Conservation (phyloP, 805 yeast genomes). For the Henningerozyma blattae region DNA sequence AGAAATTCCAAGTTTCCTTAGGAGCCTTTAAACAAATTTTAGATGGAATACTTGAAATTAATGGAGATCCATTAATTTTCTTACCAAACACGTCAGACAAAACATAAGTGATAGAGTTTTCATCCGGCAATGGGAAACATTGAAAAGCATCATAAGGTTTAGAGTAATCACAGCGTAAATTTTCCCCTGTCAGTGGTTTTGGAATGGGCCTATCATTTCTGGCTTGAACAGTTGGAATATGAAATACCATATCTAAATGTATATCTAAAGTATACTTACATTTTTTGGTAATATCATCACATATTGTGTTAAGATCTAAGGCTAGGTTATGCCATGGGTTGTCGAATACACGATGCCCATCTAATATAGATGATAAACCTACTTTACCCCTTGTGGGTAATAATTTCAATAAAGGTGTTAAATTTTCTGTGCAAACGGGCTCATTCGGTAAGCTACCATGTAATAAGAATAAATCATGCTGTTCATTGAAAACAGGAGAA, state of each 20-base stretch:
- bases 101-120: slow-evolving; percentile 34
- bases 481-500: slow-evolving; percentile 18
- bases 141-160: slow-evolving; percentile 50
- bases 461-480: slow-evolving; percentile 39
- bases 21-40: slow-evolving; percentile 29
- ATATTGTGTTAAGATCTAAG: slow-evolving; percentile 57
- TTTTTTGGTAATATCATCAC: slow-evolving; percentile 24
- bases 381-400: slow-evolving; percentile 87
- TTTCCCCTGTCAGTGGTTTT: slow-evolving; percentile 57
- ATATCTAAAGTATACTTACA: slow-evolving; percentile 52
- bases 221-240: slow-evolving; percentile 55
- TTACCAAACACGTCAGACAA: slow-evolving; percentile 63
- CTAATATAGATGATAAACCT: slow-evolving; percentile 73
- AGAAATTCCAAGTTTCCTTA: slow-evolving; percentile 38
- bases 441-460: slow-evolving; percentile 90
- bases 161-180: slow-evolving; percentile 59
- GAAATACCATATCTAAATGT: slow-evolving; percentile 57
- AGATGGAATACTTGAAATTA: slow-evolving; percentile 35
- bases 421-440: slow-evolving; percentile 91
- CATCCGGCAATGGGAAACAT: slow-evolving; percentile 68
- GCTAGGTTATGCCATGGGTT: slow-evolving; percentile 93
- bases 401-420: slow-evolving; percentile 84
- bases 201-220: slow-evolving; percentile 62
- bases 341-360: slow-evolving; percentile 85
- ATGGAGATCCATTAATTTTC: slow-evolving; percentile 49